Percentiles rank a stretch among this genome's conserved stretches.
phyloP scores from a whole-genome alignment of 2,329 filamentous ascomycete species.

The Aureobasidium vineae region DNA sequence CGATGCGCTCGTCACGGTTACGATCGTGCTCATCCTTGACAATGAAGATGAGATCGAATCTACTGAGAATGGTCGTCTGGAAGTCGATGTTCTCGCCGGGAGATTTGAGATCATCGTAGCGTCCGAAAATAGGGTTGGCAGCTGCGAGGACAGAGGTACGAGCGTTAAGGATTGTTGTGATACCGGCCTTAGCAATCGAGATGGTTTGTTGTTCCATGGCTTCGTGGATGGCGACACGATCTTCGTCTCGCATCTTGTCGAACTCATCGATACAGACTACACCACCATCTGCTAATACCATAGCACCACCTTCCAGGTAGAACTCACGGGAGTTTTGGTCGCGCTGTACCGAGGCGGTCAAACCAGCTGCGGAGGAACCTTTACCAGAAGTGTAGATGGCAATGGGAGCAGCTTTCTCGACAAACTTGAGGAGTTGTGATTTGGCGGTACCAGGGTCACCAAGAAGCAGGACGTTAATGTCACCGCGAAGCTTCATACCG shows the following conservation, averaged over 20 bases:
- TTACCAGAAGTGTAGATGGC: conserved; percentile 99
- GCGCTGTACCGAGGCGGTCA: conserved; percentile 94
- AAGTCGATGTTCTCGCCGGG: conserved; percentile 99
- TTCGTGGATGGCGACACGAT: conserved; percentile 97
- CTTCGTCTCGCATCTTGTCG: conserved; percentile 99
- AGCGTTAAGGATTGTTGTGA: conserved; percentile 96
- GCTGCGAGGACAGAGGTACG: conserved; percentile 92
- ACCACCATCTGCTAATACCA: conserved; percentile 95
- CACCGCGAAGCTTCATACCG: conserved; percentile 94
- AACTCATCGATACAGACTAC: conserved; percentile 99
- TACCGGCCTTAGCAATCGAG: conserved; percentile 96
- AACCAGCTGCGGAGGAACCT: conserved; percentile 93
- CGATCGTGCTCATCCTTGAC: conserved; percentile 93
- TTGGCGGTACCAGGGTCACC: conserved; percentile 98
- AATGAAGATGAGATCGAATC: conserved; percentile 99
- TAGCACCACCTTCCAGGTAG: conserved; percentile 95
- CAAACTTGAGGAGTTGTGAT: conserved; percentile 94
- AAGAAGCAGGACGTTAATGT: conserved; percentile 95
- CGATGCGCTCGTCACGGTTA: conserved; percentile 86
- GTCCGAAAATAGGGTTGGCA: conserved; percentile 95
- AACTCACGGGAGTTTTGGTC: conserved; percentile 92
- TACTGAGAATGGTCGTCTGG: conserved; percentile 94
- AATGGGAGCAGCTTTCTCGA: conserved; percentile 92
- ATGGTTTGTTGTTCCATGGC: conserved; percentile 99
- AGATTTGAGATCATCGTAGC: conserved; percentile 96